These are phyloP conservation scores for Podila epigama DNA, from an alignment of 192 early-diverging fungal genomes.

Conservation along the genomic window DNA sequence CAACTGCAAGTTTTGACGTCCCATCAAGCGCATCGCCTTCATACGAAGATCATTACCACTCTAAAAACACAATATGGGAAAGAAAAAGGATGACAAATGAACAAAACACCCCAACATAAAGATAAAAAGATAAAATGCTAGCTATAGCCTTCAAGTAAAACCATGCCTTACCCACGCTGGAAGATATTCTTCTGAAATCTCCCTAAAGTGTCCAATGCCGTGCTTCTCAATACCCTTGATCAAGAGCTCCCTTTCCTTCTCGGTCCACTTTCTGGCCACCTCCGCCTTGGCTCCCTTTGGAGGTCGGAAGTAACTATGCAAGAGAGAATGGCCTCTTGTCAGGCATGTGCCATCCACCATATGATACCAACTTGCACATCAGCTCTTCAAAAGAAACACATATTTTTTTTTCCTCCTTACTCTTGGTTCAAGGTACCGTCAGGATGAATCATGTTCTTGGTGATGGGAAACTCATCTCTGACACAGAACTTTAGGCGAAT, in stretches of 20 bases:
- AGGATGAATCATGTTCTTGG: conserved; percentile 81
- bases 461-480: conserved; percentile 83
- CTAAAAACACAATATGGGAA: conserved; percentile 17
- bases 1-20: conserved; percentile 86
- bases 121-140: neutral
- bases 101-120: too few relatives aligned
- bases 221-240: conserved; percentile 83
- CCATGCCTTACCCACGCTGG: conserved; percentile 72
- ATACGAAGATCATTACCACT: conserved; percentile 82
- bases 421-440: conserved; percentile 92
- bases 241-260: conserved; percentile 75
- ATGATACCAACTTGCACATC: too few relatives aligned
- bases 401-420: conserved; percentile 38
- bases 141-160: neutral
- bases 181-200: conserved; percentile 79
- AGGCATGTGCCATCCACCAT: too few relatives aligned
- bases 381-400: conserved; percentile 5
- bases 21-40: conserved; percentile 84
- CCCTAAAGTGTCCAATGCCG: conserved; percentile 89
- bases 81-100: neutral
- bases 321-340: too few relatives aligned
- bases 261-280: conserved; percentile 79
- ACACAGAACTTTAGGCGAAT: conserved; percentile 88
- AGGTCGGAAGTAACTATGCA: conserved; percentile 79
- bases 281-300: conserved; percentile 68